phyloP scores from a whole-genome alignment of 495 filamentous ascomycete genomes.

The Penicillium macrosclerotiorum region DNA sequence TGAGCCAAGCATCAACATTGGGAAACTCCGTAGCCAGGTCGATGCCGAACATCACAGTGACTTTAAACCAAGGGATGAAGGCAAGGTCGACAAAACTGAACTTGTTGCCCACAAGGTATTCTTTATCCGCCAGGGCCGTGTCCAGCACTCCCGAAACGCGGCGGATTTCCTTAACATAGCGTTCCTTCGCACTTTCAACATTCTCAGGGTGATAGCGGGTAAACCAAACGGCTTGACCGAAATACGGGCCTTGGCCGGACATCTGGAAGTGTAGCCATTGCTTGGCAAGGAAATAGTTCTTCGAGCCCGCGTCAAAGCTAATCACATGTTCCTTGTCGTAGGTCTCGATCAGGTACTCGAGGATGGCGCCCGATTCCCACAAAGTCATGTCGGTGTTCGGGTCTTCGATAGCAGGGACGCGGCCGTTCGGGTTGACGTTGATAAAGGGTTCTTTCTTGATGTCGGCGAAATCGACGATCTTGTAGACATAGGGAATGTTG shows the following conservation, averaged over 20 bases:
- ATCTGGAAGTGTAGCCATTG: conserved; percentile 70
- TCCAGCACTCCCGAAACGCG: conserved; percentile 62
- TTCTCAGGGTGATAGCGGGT: conserved; percentile 53
- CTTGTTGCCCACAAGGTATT: conserved; percentile 61
- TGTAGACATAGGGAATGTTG: conserved; percentile 50
- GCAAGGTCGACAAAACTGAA: conserved; percentile 58
- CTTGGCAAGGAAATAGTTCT: conserved; percentile 51
- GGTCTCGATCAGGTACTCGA: conserved; percentile 68
- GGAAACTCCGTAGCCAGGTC: conserved; percentile 40
- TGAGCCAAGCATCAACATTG: conserved; percentile 41
- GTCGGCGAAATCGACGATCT: conserved; percentile 41
- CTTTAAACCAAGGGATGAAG: conserved; percentile 54
- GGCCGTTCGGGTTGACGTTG: conserved; percentile 70
- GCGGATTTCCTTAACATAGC: conserved; percentile 59
- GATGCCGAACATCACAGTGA: conserved; percentile 18
- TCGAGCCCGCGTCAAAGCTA: conserved; percentile 48
- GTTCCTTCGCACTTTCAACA: conserved; percentile 53
- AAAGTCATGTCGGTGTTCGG: conserved; percentile 63
- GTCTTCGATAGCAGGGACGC: conserved; percentile 60
- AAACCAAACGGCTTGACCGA: conserved; percentile 59
- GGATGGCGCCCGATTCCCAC: conserved; percentile 74
- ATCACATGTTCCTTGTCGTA: conserved; percentile 65
- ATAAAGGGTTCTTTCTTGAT: conserved; percentile 57
- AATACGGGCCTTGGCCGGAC: conserved; percentile 70
- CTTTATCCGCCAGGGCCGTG: conserved; percentile 43